Percentiles rank a stretch among this genome's conserved stretches.
These are phyloP conservation scores for Sclerospora graminicola DNA, from an alignment of 352 stramenopile species.

Conservation along the genomic window DNA sequence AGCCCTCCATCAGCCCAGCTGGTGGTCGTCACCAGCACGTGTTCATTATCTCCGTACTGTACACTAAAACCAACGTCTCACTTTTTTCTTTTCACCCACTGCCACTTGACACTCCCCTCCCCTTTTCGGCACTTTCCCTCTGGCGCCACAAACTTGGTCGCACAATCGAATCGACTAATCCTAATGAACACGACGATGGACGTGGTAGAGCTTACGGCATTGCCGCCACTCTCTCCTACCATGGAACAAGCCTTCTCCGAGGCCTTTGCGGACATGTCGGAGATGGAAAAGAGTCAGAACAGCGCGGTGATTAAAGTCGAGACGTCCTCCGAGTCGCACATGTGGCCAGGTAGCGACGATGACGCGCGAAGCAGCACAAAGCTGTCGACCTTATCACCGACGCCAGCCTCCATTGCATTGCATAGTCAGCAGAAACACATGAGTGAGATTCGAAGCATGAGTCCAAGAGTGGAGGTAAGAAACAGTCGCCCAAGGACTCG, in stretches of 20 bases:
- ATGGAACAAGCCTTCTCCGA: constrained; percentile 24
- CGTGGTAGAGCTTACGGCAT: constrained; percentile 11
- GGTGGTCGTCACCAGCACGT: too few species aligned
- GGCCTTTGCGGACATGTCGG: constrained; percentile 22
- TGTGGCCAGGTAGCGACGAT: constrained; percentile 9
- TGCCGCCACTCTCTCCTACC: constrained; percentile 23
- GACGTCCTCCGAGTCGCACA: constrained; percentile 1
- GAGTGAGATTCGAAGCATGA: constrained; percentile 17
- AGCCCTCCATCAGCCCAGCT: too few species aligned
- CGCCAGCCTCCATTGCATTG: constrained; percentile 19
- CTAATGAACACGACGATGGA: constrained; percentile 5
- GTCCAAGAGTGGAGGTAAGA: constrained; percentile 15
- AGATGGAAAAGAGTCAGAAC: constrained; percentile 12
- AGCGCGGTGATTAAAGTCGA: constrained; percentile 11
- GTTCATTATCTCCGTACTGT: too few species aligned
- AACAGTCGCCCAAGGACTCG: constrained; percentile 9
- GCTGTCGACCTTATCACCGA: constrained; percentile 1
- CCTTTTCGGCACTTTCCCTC: constrained; percentile 21
- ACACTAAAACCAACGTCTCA: not conserved
- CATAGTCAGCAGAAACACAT: constrained; percentile 30
- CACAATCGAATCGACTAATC: not conserved
- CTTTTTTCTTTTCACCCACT: constrained; percentile 9
- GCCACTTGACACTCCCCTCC: not conserved
- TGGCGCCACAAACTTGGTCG: constrained; percentile 23
- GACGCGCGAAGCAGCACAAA: not conserved